Base-by-base conservation (phyloP, 768 basidiomycete species). In the Agrocybe pediades region DNA sequence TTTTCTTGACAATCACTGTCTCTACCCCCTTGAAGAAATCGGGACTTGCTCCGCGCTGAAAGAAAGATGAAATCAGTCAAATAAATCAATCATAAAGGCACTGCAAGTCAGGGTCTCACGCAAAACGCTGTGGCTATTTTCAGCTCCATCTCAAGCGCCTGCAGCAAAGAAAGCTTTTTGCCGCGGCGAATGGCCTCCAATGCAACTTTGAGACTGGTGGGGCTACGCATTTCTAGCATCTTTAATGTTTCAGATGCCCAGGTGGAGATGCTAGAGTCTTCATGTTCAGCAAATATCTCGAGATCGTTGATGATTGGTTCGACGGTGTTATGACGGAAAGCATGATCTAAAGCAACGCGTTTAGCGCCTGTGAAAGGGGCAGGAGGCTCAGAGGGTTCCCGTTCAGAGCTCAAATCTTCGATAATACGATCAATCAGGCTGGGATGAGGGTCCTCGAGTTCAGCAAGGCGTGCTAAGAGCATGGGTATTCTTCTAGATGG, bases 161-260 rank as follows among this genome's bases (percentile, higher is more conserved):
- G 77, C 5, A 77, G 73, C 36, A 98, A 74, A 2, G 78, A 66
- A 76, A 86, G 70, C 1, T 71, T 70, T 61, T 76, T 82, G n/a
- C 92, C 95, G 54, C 74, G 73, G 43, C 88, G 84, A 50, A 95
- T 81, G 1, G 92, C 90, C 61, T 80, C 73, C 19, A 98, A 76
- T n/a, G 95, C 83, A 29, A 98, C 88, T 67, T 91, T 92, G 59
- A 98, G 78, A 61, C 93, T 95, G 1, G 95, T 97, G 9, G 96
- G 96, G 70, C 94, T 95, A 39, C 92, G 83, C 60, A 80, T 58
- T 36, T 82, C 74, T 53, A 99, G 71, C 26, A 74, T 72, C 13
- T 75, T 72, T 53, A 90, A 69, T 3, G 94, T 93, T 52, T 79
- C 68, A 53, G 73, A 68, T 5, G 96, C 95, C 95, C 95, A 98